Conservation (phyloP, 805 yeast species). For the Barnettozyma sp. region DNA sequence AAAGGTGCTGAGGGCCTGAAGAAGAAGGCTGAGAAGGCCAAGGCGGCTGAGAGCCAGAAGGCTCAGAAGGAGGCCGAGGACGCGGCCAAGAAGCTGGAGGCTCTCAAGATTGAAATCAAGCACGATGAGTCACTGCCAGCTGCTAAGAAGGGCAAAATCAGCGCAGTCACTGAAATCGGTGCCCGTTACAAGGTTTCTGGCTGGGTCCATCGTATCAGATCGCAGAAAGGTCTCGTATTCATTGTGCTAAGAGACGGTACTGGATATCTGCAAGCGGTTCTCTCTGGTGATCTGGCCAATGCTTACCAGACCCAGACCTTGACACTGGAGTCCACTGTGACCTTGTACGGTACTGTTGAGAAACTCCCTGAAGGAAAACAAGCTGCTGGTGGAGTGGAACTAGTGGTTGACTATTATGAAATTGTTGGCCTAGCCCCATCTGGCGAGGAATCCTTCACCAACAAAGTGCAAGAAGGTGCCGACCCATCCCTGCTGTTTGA, state of each 20-base stretch:
- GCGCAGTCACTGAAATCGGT: constrained; percentile 39
- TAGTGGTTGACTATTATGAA: constrained; percentile 84
- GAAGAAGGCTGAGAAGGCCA: constrained; percentile 53
- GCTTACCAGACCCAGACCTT: constrained; percentile 79
- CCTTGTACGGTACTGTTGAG: constrained; percentile 72
- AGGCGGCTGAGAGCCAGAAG: constrained; percentile 44
- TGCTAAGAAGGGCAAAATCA: constrained; percentile 63
- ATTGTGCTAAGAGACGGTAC: constrained; percentile 93
- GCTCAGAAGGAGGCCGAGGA: constrained; percentile 61
- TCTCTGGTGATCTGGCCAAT: constrained; percentile 86
- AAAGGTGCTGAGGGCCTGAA: constrained; percentile 90
- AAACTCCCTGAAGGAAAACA: constrained; percentile 91
- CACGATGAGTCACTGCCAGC: constrained; percentile 69
- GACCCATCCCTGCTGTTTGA: constrained; percentile 91
- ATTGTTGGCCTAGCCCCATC: constrained; percentile 90
- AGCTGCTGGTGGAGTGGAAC: constrained; percentile 97
- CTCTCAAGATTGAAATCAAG: constrained; percentile 66
- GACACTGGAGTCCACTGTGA: constrained; percentile 82
- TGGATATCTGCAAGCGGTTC: constrained; percentile 81
- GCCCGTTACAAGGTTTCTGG: constrained; percentile 76
- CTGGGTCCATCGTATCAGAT: constrained; percentile 93
- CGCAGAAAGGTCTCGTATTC: constrained; percentile 88
- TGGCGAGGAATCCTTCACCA: constrained; percentile 92
- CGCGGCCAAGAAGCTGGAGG: constrained; percentile 66
- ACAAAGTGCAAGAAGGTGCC: constrained; percentile 87